These are phyloP conservation scores for Aspergillus amoenus DNA, from an alignment of 2,329 filamentous ascomycete species.

Conservation along the genomic window DNA sequence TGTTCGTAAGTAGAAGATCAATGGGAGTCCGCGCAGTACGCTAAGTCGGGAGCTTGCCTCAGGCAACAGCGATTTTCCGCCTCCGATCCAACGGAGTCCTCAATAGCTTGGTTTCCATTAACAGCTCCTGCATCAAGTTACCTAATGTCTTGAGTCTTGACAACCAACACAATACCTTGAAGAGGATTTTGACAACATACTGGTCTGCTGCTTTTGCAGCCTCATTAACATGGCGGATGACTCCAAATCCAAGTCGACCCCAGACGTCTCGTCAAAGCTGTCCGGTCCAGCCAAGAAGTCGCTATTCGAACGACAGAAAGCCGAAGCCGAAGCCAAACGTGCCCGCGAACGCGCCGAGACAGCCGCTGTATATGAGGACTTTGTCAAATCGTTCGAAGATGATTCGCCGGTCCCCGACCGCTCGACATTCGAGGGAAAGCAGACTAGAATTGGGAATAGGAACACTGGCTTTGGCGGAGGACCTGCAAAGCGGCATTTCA, in stretches of 20 bases:
- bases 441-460: slow-evolving; percentile 31
- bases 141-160: neutral
- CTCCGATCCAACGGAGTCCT: slow-evolving; percentile 9
- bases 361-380: slow-evolving; percentile 81
- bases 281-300: slow-evolving; percentile 80
- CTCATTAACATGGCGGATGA: slow-evolving; percentile 38
- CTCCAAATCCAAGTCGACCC: slow-evolving; percentile 53
- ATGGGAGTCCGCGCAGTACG: neutral
- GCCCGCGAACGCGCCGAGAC: slow-evolving; percentile 82
- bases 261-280: slow-evolving; percentile 73
- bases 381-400: slow-evolving; percentile 68
- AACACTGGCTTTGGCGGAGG: slow-evolving; percentile 37
- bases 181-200: slow-evolving; percentile 1
- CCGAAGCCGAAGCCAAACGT: slow-evolving; percentile 85
- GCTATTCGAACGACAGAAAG: slow-evolving; percentile 82
- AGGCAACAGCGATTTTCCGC: slow-evolving; percentile 17
- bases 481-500: slow-evolving; percentile 63
- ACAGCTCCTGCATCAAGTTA: neutral
- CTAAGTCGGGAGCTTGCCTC: slow-evolving; percentile 5
- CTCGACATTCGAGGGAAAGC: slow-evolving; percentile 23
- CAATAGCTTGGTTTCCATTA: slow-evolving; percentile 5
- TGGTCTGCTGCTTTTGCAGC: slow-evolving; percentile 25
- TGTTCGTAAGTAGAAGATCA: neutral
- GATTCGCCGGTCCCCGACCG: slow-evolving; percentile 30
- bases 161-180: slow-evolving; percentile 4